phyloP scores from a whole-genome alignment of 352 stramenopile genomes.

The Phytopythium sindhum region DNA sequence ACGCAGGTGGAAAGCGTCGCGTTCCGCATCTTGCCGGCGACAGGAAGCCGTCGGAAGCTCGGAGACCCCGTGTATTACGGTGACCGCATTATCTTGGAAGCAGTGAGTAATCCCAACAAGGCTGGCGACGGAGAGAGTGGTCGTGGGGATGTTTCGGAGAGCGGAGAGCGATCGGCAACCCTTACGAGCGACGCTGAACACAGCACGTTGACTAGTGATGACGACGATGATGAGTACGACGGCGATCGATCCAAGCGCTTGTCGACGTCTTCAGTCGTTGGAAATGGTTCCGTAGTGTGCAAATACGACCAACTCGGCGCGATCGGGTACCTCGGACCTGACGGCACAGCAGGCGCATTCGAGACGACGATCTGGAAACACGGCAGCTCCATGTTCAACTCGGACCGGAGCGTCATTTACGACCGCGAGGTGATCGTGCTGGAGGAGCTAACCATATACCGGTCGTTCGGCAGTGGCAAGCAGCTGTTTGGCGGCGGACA shows the following conservation, averaged over 20 bases:
- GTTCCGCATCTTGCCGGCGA: conserved; percentile 68
- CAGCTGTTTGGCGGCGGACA: conserved; percentile 26
- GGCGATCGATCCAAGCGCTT: not conserved
- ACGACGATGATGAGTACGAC: conserved; percentile 2
- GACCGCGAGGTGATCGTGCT: conserved; percentile 76
- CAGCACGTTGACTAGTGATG: conserved; percentile 3
- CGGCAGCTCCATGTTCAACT: conserved; percentile 81
- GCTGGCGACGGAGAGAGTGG: not conserved
- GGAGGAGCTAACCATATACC: conserved; percentile 81
- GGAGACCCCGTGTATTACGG: conserved; percentile 78
- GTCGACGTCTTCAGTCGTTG: not conserved
- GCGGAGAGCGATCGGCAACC: not conserved
- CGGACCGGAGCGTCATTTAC: conserved; percentile 69
- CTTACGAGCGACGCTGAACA: not conserved
- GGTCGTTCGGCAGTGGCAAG: conserved; percentile 66
- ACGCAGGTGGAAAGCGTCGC: conserved; percentile 67
- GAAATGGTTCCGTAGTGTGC: conserved; percentile 29
- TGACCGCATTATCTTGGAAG: conserved; percentile 70
- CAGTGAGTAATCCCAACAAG: conserved; percentile 22
- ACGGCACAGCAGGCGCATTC: conserved; percentile 67
- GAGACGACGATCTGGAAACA: conserved; percentile 86
- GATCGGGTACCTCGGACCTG: conserved; percentile 74
- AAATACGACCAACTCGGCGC: conserved; percentile 83
- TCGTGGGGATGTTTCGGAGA: not conserved
- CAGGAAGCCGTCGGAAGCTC: conserved; percentile 43